Evolutionary conservation across 2,329 filamentous ascomycete species (phyloP).

Genomic region (Nothomitra cinnamomea): DNA sequence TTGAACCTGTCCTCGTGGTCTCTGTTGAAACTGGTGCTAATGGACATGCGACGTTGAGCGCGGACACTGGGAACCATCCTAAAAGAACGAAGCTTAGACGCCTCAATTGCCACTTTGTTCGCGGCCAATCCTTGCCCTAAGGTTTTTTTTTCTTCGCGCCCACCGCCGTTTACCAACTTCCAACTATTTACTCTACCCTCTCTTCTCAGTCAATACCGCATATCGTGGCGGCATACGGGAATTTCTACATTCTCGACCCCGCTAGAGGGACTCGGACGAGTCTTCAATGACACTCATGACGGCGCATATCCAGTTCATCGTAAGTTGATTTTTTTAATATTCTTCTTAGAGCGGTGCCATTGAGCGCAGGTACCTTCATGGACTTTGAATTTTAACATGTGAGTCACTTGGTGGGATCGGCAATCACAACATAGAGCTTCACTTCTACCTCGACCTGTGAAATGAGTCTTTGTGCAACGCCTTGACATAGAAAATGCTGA

Average conservation of each 20-base stretch:
- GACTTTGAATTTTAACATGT: background rate
- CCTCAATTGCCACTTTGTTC: background rate
- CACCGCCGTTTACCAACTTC: background rate
- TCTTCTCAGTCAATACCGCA: no score
- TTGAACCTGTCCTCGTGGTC: background rate
- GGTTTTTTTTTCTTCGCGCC: no score
- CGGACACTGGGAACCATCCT: no score
- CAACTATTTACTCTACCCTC: background rate
- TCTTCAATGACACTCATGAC: constrained; percentile 4
- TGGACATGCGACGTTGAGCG: no score
- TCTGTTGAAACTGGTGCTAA: no score
- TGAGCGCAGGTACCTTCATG: background rate
- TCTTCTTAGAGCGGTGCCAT: background rate
- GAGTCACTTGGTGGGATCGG: background rate
- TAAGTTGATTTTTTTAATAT: background rate
- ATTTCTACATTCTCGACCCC: background rate
- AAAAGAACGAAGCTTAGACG: background rate
- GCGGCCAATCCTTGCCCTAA: background rate
- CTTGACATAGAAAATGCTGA: background rate
- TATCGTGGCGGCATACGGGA: no score
- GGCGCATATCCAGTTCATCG: constrained; percentile 7
- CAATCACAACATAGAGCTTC: background rate
- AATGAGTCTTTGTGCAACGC: background rate
- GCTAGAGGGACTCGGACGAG: background rate
- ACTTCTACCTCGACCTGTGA: background rate